Base-by-base conservation (phyloP, 148 eudicot genomes). In the Vaccinium myrtillus region DNA sequence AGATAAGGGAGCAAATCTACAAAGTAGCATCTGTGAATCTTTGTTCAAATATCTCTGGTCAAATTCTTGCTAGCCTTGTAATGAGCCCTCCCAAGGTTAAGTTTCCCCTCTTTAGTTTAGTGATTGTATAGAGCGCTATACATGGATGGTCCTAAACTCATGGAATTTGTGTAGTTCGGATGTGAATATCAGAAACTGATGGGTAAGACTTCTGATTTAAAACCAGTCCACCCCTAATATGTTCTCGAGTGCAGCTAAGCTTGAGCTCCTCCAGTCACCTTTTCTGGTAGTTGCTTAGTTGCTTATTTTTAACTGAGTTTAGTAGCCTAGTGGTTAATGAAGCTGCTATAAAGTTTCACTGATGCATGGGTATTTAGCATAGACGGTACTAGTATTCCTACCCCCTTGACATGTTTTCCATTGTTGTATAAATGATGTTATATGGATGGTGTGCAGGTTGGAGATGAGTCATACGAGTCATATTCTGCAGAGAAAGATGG, bases 1-100 rank as follows among this genome's bases (percentile, higher is more conserved):
- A 94, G 75, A 83, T 97, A 53, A 92, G 93, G 90, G 95, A 95
- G 81, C 99, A 97, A 82, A 92, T 95, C 15, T 97, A 97, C 91
- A 97, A 97, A 90, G 88, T 96, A 48, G 97, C 99, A 77, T 95
- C 99, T 53, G 98, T 95, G 48, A 95, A 94, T 80, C 89, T 94
- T 81, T 95, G 99, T 75, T 95, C 99, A 32, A 97, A 95, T 86
- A 94, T 97, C 16, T 90, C 96, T 32, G 97, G 99, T 76, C 99
- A 97, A 89, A 95, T 97, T 83, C 98, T 97, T 85, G 91, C 98
- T 81, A 97, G 98, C 89, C 95, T 97, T 49, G 89, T 97, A 77
- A 95, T 97, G 98, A 92, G 81, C 87, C 99, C 99, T 59, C 99
- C 98, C 19, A 97, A 94, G 99, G 99, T 96, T 84, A 76, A 76